phyloP scores from a whole-genome alignment of 306 rosid species.

The Comarum palustre region DNA sequence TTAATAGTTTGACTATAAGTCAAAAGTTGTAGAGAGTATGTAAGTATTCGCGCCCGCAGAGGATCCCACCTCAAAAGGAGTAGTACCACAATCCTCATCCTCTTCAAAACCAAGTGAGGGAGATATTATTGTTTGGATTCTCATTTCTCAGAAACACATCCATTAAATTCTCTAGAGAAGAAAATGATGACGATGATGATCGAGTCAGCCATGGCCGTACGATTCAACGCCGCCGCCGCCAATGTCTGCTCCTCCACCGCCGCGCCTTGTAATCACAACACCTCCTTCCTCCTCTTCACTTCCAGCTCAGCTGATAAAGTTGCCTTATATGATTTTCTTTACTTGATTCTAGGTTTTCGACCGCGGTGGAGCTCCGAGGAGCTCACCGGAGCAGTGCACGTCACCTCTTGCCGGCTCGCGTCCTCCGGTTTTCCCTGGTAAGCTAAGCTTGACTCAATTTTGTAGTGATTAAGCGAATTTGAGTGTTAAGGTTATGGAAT shows the following conservation, averaged over 20 bases:
- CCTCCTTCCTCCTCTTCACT: constrained; percentile 12
- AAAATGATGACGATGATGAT: constrained; percentile 35
- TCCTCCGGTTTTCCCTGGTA: constrained; percentile 49
- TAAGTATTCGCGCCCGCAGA: background rate
- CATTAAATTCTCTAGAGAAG: background rate
- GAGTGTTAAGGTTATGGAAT: constrained; percentile 5
- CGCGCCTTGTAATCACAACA: constrained; percentile 43
- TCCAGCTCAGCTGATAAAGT: background rate
- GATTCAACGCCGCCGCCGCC: constrained; percentile 55
- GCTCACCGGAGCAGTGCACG: constrained; percentile 34
- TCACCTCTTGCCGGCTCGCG: constrained; percentile 51
- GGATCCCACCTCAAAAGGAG: background rate
- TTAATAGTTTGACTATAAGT: background rate
- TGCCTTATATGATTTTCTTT: background rate
- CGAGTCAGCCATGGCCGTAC: constrained; percentile 69
- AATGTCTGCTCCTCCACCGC: constrained; percentile 45
- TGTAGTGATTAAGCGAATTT: background rate
- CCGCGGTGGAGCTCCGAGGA: constrained; percentile 77
- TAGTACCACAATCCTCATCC: constrained; percentile 1
- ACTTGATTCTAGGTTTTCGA: constrained; percentile 49
- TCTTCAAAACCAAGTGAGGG: background rate
- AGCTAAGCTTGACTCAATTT: background rate
- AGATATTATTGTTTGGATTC: background rate
- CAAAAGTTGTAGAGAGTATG: background rate
- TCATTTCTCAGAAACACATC: background rate